Conservation (phyloP, 2,329 filamentous ascomycete genomes). For the Dryadomyces quercus-mongolicae region DNA sequence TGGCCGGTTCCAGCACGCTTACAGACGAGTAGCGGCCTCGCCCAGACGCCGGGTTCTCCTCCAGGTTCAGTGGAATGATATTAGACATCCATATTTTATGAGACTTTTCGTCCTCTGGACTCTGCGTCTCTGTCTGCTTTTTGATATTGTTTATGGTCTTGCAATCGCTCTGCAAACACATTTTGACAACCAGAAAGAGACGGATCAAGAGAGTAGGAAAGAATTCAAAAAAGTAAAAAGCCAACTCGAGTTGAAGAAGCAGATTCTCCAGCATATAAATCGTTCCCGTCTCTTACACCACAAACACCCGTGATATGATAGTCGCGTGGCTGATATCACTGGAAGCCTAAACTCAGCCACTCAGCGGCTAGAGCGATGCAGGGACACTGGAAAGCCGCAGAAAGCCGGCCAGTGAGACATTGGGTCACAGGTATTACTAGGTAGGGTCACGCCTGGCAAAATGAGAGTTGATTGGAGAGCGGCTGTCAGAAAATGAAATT, state of each 20-base stretch:
- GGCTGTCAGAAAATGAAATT: neutral
- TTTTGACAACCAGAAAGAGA: no score
- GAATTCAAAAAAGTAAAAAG: no score
- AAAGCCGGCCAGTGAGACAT: neutral
- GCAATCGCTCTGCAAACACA: neutral
- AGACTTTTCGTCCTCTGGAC: neutral
- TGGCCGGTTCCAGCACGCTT: constrained; percentile 14
- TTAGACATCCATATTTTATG: constrained; percentile 10
- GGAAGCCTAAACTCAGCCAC: neutral
- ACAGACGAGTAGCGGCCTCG: constrained; percentile 12
- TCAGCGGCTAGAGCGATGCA: neutral
- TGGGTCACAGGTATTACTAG: neutral
- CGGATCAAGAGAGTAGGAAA: no score
- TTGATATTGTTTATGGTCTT: no score
- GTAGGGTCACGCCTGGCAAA: neutral
- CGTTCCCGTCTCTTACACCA: no score
- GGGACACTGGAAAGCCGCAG: neutral
- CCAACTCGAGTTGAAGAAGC: no score
- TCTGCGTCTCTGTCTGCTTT: neutral
- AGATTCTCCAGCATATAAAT: no score
- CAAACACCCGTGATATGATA: neutral
- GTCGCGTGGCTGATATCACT: neutral
- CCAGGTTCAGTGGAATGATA: constrained; percentile 13
- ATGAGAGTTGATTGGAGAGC: neutral
- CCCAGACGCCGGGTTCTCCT: constrained; percentile 13